Conservation (phyloP, 805 yeast genomes). For the Naumovozyma baii region DNA sequence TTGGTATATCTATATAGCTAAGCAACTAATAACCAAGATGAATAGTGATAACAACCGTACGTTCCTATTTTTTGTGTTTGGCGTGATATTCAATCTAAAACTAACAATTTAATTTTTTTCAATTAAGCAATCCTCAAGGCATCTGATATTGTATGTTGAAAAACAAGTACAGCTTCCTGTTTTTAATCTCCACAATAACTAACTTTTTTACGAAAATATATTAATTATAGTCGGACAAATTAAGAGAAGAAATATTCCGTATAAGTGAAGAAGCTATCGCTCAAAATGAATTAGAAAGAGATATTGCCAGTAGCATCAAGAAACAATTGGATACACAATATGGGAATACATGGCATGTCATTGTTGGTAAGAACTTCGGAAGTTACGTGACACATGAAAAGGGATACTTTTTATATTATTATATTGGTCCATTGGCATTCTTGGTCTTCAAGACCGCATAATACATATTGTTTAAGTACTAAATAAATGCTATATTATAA, state of each 20-base stretch:
- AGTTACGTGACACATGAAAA: slow-evolving; percentile 72
- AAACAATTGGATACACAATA: slow-evolving; percentile 51
- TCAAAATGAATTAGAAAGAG: slow-evolving; percentile 30
- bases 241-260: slow-evolving; percentile 21
- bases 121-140: slow-evolving; percentile 22
- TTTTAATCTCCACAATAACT: too few relatives aligned
- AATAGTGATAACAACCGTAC: neutral
- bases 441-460: slow-evolving; percentile 60
- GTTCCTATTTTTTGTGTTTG: neutral
- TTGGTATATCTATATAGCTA: too few relatives aligned
- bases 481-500: too few relatives aligned
- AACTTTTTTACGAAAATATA: too few relatives aligned
- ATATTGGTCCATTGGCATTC: slow-evolving; percentile 59
- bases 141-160: slow-evolving; percentile 27
- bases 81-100: neutral
- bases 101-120: slow-evolving; percentile 15
- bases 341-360: slow-evolving; percentile 74
- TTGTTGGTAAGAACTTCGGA: slow-evolving; percentile 73
- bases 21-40: too few relatives aligned
- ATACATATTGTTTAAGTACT: too few relatives aligned
- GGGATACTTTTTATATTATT: slow-evolving; percentile 62
- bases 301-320: slow-evolving; percentile 56
- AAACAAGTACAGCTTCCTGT: too few relatives aligned
- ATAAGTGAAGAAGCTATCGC: slow-evolving; percentile 18
- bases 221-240: slow-evolving; percentile 25